phyloP scores from a whole-genome alignment of 305 asterid genomes.

The Fraxinus latifolia region DNA sequence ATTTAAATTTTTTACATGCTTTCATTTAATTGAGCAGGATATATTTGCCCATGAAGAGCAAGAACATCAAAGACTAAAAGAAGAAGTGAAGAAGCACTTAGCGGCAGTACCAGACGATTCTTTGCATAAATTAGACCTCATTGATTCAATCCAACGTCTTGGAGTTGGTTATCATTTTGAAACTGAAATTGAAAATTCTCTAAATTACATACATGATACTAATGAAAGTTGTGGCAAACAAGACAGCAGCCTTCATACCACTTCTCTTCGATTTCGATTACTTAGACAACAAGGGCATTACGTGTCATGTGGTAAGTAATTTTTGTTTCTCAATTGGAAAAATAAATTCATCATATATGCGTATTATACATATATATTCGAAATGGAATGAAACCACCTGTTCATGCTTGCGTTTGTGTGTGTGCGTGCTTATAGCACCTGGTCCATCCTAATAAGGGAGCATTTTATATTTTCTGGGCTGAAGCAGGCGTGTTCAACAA shows the following conservation, averaged over 20 bases:
- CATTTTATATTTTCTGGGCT: too few relatives aligned
- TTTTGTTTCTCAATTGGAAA: too few relatives aligned
- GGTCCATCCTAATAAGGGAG: too few relatives aligned
- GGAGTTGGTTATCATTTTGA: constrained; percentile 27
- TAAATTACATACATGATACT: background rate
- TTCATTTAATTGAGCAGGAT: constrained; percentile 14
- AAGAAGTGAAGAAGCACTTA: constrained; percentile 14
- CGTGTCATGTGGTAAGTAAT: constrained; percentile 25
- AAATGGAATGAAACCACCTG: too few relatives aligned
- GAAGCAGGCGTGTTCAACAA: constrained; percentile 30
- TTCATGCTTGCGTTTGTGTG: too few relatives aligned
- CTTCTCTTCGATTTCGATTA: constrained; percentile 40
- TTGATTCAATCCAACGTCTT: constrained; percentile 10
- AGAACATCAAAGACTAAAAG: background rate
- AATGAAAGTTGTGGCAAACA: background rate
- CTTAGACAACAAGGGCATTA: background rate
- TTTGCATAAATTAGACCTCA: background rate
- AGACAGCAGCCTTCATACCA: constrained; percentile 13
- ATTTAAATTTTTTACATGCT: too few relatives aligned
- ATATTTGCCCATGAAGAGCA: background rate
- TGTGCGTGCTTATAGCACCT: too few relatives aligned
- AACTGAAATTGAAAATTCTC: constrained; percentile 11
- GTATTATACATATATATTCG: too few relatives aligned
- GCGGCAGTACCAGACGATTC: background rate
- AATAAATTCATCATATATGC: background rate